Evolutionary conservation across 129 eudicot species (phyloP).

Genomic region (Centaurea solstitialis): DNA sequence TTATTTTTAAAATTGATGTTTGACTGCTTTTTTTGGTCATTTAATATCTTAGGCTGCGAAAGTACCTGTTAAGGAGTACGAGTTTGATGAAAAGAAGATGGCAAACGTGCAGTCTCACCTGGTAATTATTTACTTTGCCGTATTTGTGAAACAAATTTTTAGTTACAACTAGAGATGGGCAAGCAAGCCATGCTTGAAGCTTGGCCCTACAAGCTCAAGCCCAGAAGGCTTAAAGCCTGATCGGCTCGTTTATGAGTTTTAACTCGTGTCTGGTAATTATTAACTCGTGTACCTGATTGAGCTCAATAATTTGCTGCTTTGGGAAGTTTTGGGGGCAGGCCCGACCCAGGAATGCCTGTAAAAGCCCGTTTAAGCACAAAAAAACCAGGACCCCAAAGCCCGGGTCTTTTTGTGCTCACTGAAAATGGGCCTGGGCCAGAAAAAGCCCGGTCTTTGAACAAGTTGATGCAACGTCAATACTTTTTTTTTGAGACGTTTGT

Average conservation of each 20-base stretch:
- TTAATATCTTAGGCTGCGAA: conserved; percentile 65
- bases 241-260: too few species aligned
- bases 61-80: conserved; percentile 89
- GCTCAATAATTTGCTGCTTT: too few species aligned
- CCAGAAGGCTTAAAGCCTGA: too few species aligned
- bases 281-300: too few species aligned
- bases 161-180: not conserved
- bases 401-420: not conserved
- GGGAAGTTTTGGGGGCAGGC: too few species aligned
- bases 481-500: not conserved
- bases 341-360: too few species aligned
- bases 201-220: too few species aligned
- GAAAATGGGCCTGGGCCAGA: not conserved
- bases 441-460: not conserved
- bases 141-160: not conserved
- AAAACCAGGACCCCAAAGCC: too few species aligned
- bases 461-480: not conserved
- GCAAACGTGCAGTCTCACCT: conserved; percentile 79
- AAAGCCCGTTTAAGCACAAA: too few species aligned
- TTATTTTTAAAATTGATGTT: too few species aligned
- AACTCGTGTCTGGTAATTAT: too few species aligned
- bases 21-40: not conserved
- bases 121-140: conserved; percentile 41
- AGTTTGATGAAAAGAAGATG: conserved; percentile 64
- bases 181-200: not conserved